phyloP scores from a whole-genome alignment of 2,329 filamentous ascomycete genomes.

The Ophiostoma perfectum region DNA sequence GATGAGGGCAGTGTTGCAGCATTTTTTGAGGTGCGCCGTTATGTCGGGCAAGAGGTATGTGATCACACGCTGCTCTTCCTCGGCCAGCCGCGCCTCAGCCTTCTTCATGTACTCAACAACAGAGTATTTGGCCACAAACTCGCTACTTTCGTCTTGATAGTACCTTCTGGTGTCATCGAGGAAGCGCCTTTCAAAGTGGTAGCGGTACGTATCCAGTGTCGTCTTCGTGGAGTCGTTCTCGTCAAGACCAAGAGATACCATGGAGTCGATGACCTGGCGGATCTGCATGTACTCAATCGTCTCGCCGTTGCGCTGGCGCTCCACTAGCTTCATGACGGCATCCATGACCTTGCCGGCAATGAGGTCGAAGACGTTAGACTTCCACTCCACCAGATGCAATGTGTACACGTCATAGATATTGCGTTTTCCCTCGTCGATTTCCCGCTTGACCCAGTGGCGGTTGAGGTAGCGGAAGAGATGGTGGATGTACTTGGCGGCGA shows the following conservation, averaged over 20 bases:
- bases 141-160: conserved; percentile 86
- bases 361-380: conserved; percentile 77
- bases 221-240: conserved; percentile 90
- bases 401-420: conserved; percentile 98
- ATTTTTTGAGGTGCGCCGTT: conserved; percentile 72
- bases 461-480: conserved; percentile 96
- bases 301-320: conserved; percentile 95
- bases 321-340: conserved; percentile 87
- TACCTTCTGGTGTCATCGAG: conserved; percentile 76
- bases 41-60: conserved; percentile 92
- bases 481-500: conserved; percentile 94
- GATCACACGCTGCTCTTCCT: conserved; percentile 89
- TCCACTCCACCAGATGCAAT: conserved; percentile 92
- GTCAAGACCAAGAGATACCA: conserved; percentile 89
- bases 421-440: conserved; percentile 98
- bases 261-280: conserved; percentile 94
- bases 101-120: conserved; percentile 99
- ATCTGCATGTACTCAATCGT: conserved; percentile 97
- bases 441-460: conserved; percentile 96
- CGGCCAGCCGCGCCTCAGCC: conserved; percentile 79
- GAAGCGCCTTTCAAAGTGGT: conserved; percentile 90
- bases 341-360: conserved; percentile 89
- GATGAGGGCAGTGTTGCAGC: conserved; percentile 84
- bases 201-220: conserved; percentile 89
- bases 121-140: conserved; percentile 92